Evolutionary conservation across 2,329 filamentous ascomycete genomes (phyloP).

Genomic region (Pseudocercospora musae): DNA sequence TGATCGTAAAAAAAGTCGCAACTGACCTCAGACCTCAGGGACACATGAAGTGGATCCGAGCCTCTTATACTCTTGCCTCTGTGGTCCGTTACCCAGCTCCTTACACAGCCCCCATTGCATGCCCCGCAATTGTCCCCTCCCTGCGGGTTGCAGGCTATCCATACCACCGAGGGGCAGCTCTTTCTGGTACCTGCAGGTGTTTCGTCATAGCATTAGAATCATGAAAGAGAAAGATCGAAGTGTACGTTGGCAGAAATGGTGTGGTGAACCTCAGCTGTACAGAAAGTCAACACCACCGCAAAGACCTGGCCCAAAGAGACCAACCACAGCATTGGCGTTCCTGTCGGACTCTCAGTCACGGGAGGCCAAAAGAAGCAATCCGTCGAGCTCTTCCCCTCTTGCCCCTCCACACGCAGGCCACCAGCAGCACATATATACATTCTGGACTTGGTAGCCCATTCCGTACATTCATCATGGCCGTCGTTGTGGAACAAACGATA

Average conservation of each 20-base stretch:
- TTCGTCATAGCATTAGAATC: not conserved
- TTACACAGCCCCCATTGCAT: not conserved
- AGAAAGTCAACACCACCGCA: not conserved
- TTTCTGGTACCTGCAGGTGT: not conserved
- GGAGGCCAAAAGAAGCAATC: slow-evolving; percentile 6
- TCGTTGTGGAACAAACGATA: slow-evolving; percentile 38
- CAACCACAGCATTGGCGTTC: not conserved
- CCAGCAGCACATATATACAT: not conserved
- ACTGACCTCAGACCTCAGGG: not conserved
- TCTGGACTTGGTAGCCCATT: not conserved
- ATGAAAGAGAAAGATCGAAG: not conserved
- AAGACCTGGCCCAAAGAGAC: not conserved
- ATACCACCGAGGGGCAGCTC: slow-evolving; percentile 2
- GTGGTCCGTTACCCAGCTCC: not conserved
- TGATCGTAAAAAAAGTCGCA: not conserved
- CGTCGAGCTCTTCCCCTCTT: slow-evolving; percentile 9
- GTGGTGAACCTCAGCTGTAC: not conserved
- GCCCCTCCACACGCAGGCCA: slow-evolving; percentile 10
- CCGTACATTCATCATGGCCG: slow-evolving; percentile 27
- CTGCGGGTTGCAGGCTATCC: slow-evolving; percentile 4
- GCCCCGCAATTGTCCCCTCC: slow-evolving; percentile 11
- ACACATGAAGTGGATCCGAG: not conserved
- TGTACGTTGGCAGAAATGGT: not conserved
- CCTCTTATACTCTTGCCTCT: not conserved
- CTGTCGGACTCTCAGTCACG: not conserved